Conservation (phyloP, 2,329 filamentous ascomycete genomes). For the Hymenoscyphus albidus region DNA sequence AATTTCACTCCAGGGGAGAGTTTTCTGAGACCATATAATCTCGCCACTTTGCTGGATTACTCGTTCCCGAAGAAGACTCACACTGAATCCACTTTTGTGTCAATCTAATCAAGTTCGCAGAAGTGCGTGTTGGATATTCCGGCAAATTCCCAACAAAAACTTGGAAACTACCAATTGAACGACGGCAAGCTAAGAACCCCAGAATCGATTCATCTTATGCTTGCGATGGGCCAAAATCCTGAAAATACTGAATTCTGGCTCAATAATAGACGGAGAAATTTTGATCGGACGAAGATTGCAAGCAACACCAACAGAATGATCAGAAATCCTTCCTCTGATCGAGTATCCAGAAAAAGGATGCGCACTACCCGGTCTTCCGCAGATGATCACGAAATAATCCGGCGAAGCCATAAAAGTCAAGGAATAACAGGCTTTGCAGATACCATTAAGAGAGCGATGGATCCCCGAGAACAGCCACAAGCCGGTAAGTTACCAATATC, state of each 20-base stretch:
- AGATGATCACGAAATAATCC: background rate
- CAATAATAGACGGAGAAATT: background rate
- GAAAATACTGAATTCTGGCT: background rate
- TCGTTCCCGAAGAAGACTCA: conserved; percentile 18
- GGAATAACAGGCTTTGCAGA: background rate
- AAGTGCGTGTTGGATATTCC: conserved; percentile 17
- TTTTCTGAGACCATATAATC: conserved; percentile 27
- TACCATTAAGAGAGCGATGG: background rate
- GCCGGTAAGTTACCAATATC: background rate
- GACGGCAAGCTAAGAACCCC: background rate
- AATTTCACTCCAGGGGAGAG: conserved; percentile 5
- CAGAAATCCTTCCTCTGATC: background rate
- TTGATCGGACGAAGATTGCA: background rate
- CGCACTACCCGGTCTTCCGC: background rate
- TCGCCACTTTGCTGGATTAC: conserved; percentile 25
- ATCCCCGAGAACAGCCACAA: background rate
- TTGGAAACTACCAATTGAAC: conserved; percentile 9
- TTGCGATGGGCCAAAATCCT: conserved; percentile 17
- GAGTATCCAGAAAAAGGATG: background rate
- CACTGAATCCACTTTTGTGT: conserved; percentile 29
- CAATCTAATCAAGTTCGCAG: conserved; percentile 22
- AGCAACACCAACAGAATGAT: background rate
- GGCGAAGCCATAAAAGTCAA: background rate
- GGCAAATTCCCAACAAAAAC: conserved; percentile 13
- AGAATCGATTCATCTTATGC: conserved; percentile 20